Conservation (phyloP, 2,329 filamentous ascomycete genomes). For the Fusarium pilosicola region DNA sequence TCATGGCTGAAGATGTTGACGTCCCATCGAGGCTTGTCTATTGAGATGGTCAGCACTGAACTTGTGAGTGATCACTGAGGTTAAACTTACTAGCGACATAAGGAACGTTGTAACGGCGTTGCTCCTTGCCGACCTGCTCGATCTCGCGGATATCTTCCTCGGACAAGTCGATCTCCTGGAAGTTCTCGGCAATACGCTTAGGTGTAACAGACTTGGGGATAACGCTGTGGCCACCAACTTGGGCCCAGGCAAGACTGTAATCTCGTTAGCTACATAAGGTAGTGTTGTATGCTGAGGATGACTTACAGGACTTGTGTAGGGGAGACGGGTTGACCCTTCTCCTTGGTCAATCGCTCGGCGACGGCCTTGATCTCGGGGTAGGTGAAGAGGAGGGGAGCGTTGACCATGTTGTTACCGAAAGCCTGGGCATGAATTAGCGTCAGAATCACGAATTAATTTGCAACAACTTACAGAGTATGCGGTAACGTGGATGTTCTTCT, state of each 20-base stretch:
- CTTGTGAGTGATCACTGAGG: fast-evolving
- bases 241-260: not conserved
- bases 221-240: not conserved
- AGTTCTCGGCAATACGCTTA: not conserved
- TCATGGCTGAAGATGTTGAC: not conserved
- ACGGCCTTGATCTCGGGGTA: not conserved
- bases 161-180: not conserved
- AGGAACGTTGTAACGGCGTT: not conserved
- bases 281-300: fast-evolving
- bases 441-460: too few relatives aligned
- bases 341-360: not conserved
- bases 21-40: not conserved
- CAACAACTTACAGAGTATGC: not conserved
- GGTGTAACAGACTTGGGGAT: not conserved
- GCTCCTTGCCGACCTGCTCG: not conserved
- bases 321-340: not conserved
- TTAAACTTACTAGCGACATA: not conserved
- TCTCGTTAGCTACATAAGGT: not conserved
- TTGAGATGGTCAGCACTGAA: not conserved
- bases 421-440: not conserved
- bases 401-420: not conserved
- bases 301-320: not conserved
- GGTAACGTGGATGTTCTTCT: not conserved
- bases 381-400: not conserved
- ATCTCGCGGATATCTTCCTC: not conserved